Conservation (phyloP, 305 asterid species). For the Fraxinus velutina region DNA sequence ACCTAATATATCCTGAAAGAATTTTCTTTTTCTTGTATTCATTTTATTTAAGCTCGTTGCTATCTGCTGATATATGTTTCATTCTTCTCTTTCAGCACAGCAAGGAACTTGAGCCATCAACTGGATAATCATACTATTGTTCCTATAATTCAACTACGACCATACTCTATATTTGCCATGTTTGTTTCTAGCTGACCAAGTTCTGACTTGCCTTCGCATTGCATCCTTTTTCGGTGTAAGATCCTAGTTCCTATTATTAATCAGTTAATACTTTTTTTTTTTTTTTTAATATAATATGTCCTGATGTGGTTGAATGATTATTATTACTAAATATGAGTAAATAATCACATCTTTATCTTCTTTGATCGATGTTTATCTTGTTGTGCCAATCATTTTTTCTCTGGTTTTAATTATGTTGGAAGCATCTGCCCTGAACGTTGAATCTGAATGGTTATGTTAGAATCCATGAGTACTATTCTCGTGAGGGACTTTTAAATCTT, state of each 20-base stretch:
- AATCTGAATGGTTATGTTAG: conserved; percentile 1
- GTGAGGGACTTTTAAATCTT: background rate
- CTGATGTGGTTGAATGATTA: background rate
- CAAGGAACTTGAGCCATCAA: background rate
- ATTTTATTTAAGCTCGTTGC: conserved; percentile 5
- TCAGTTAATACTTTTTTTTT: background rate
- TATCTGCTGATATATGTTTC: background rate
- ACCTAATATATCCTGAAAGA: background rate
- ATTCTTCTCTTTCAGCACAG: conserved; percentile 18
- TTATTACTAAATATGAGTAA: background rate
- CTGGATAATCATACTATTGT: background rate
- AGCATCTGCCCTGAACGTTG: background rate
- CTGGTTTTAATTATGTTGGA: background rate
- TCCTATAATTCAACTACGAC: background rate
- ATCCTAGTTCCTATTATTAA: conserved; percentile 1
- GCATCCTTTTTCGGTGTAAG: conserved; percentile 16
- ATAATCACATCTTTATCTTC: background rate
- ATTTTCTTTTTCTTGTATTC: background rate
- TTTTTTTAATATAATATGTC: background rate
- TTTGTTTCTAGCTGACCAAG: conserved; percentile 3
- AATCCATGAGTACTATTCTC: background rate
- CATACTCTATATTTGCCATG: background rate
- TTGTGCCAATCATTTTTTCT: background rate
- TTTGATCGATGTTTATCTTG: background rate
- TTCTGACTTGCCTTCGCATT: background rate